Evolutionary conservation across 148 eudicot genomes (phyloP), one percentile per base, ranked within the genome.

Genomic region (Agrostemma githago): DNA sequence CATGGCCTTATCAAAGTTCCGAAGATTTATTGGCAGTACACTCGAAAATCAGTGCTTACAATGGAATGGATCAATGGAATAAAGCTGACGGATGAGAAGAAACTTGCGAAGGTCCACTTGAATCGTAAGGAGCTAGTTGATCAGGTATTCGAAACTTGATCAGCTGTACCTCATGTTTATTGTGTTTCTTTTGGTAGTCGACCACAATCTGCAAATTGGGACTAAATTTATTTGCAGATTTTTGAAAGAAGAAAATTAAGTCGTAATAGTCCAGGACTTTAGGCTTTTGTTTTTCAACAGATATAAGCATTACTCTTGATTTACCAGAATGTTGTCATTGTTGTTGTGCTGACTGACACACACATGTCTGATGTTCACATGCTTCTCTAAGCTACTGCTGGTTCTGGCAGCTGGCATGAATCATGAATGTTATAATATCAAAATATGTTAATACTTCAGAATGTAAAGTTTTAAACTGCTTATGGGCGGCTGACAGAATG

Each of bases 41-140:
- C 98, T 38, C 87, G 98, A 26, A 89, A 87, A 81, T 88, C 85
- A 57, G 97, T 95, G 75, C 92, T 95, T 44, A 95, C 98, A 12
- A 90, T 95, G 97, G 98, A 92, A 85, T 95, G 98, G 98, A 78
- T 95, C 66, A 87, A 95, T 82, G 98, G 98, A 80, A 92, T 92
- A 54, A 95, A 95, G 79, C 96, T 95, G 58, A 95, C 93, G 3
- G 88, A 95, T 85, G 93, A 86, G 77, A 72, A 72, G 44, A 78
- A 89, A 38, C 78, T 95, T 68, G 83, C 85, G 46, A 72, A 83
- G 73, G 90, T 87, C 62, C 79, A 63, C 51, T 80, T 95, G 57
- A 86, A 89, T 42, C 85, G 93, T 15, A 95, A 87, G 81, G 85
- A 90, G 79, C 92, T 95, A 66, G 85, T 95, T 74, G 98, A 92